Base-by-base conservation (phyloP, 176 grass and related monocot species). In the Triticum dicoccoides region DNA sequence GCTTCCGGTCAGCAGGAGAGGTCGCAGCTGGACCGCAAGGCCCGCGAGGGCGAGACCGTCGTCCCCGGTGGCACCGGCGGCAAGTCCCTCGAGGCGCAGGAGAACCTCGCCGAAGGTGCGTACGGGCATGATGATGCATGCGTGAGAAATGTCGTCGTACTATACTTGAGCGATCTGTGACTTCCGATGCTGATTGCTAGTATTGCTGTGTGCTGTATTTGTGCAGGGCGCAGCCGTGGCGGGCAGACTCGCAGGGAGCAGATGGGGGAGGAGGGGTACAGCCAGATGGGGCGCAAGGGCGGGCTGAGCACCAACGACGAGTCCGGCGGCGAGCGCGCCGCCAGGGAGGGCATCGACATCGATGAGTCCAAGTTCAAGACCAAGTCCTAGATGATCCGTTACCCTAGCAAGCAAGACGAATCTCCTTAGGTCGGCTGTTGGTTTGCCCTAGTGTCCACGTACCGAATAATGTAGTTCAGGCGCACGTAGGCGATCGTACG, bases 361-460 rank as follows among this genome's bases (percentile, higher is more conserved):
- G 91, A 96, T 79, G 91, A 96, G 79, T 90, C 91, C 62, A 96
- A 93, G 91, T 90, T 86, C 61, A 89, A 56, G 72, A 91, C 80
- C 63, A 80, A 75, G 34, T 84, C 73, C 49, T 87, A 89, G 84
- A 71, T 51, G 69, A 71, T 23, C n/a, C 0, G 20, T 11, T 2
- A 41, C 20, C 9, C 0, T 39, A 35, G 14, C 29, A 35, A 67
- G 65, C 68, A 39, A 71, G 34, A 69, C 35, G 68, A 71, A 20
- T 71, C 54, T 68, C 20, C 35, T n/a, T 71, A 62, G 30, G 30
- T 30, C 41, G 61, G 3, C n/a, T 33, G 65, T 35, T 69, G 34
- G 42, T 12, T 30, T 34, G 58, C 35, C 69, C 15, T 61, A 39
- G 8, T 1, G 77, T 63, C 74, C 11, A 14, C 3, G 11, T 27